Base-by-base conservation (phyloP, 306 rosid species). In the Leucaena leucocephala region DNA sequence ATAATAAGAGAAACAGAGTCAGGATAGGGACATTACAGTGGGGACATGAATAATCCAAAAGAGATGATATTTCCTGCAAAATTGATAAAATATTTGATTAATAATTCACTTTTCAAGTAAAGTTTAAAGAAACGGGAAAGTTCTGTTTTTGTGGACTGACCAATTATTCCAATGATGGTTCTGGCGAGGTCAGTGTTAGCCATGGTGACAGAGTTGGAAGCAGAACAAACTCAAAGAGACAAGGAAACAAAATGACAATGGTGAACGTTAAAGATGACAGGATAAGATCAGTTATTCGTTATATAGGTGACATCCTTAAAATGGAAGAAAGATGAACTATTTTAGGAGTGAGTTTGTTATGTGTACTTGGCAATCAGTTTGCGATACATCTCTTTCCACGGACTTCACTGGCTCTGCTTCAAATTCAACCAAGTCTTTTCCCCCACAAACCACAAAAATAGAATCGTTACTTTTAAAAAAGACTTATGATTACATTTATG, bases 31-130 rank as follows among this genome's bases (percentile, higher is more conserved):
- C 22, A 65, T 89, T 92, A 93, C 98, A 90, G n/a, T 0, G 99
- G 99, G 1, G 99, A 91, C 73, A 85, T 38, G 83, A 90, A 95
- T 36, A 95, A 75, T 12, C 88, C 40, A 67, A 95, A 82, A 34
- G 99, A 91, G 67, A 93, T 84, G 19, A 86, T 39, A 88, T 95
- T 95, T 82, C 99, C 99, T 95, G 90, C 67, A 75, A 27, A 71
- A 17, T 54, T 5, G 17, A 54, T 54, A 49, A 27, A 38, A 72
- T 8, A 50, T 6, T 7, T 19, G 19, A 39, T 48, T 76, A 50
- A 27, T 27, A 27, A 76, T 49, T 6, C n/a, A 8, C 49, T 10
- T 57, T 57, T 21, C 15, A 8, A 0, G 1, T 7, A 19, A 57
- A 11, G 27, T 27, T 27, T 27, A 27, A 27, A 27, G 27, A 27